Conservation (phyloP, 2,329 filamentous ascomycete genomes). For the Colletotrichum somersetense region DNA sequence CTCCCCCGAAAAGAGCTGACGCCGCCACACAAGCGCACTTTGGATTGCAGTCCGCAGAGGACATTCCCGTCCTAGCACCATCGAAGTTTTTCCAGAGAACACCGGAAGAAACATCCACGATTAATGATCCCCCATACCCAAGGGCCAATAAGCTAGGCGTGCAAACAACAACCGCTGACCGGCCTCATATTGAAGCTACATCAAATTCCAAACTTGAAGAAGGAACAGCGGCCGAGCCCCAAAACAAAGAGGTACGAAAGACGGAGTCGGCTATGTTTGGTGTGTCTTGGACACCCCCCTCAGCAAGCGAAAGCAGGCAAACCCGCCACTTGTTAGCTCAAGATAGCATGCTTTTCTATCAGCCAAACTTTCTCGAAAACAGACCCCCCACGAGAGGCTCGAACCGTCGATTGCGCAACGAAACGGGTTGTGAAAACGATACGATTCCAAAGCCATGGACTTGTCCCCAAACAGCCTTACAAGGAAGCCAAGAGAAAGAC, state of each 20-base stretch:
- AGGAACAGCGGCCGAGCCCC: background rate
- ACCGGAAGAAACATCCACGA: background rate
- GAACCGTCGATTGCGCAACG: too few relatives aligned
- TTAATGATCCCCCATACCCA: too few relatives aligned
- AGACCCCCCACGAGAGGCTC: background rate
- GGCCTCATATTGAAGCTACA: background rate
- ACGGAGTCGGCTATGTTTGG: background rate
- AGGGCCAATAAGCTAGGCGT: background rate
- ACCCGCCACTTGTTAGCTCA: background rate
- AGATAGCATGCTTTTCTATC: too few relatives aligned
- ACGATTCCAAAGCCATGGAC: background rate
- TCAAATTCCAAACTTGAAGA: background rate
- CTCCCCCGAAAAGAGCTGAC: background rate
- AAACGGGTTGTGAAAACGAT: background rate
- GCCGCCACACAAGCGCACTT: constrained; percentile 4
- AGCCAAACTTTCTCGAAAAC: background rate
- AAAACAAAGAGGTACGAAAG: background rate
- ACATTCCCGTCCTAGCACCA: background rate
- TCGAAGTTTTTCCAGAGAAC: background rate
- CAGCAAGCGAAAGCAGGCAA: background rate
- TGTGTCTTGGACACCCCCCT: background rate
- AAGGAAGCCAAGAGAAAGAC: background rate
- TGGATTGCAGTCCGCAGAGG: background rate
- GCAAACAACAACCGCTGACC: background rate
- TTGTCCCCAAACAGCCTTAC: background rate